Evolutionary conservation across 2,329 filamentous ascomycete genomes (phyloP).

Genomic region (Mycosphaerelloides madeirae): DNA sequence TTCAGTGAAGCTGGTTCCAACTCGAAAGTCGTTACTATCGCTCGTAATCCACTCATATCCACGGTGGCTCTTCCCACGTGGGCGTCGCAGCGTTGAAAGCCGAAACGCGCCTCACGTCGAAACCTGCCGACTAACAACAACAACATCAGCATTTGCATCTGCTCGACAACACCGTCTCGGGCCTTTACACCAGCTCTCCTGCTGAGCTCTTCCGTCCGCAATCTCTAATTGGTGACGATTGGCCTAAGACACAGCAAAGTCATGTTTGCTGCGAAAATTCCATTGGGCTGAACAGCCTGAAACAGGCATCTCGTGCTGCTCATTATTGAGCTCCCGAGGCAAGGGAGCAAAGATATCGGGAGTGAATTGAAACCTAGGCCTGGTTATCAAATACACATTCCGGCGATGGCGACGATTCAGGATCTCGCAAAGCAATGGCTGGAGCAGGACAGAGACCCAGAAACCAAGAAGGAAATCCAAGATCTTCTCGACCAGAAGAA

Average conservation of each 20-base stretch:
- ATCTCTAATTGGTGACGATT: too few species aligned
- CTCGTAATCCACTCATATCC: too few species aligned
- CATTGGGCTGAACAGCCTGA: constrained; percentile 1
- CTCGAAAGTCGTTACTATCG: too few species aligned
- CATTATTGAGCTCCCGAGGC: too few species aligned
- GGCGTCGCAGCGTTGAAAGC: too few species aligned
- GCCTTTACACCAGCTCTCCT: too few species aligned
- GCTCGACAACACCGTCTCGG: too few species aligned
- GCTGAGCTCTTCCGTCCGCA: too few species aligned
- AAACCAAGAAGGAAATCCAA: constrained; percentile 52
- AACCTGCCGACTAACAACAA: neutral
- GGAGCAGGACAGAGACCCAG: constrained; percentile 52
- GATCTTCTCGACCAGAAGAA: constrained; percentile 44
- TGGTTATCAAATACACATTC: neutral
- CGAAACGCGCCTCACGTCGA: too few species aligned
- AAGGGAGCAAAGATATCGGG: too few species aligned
- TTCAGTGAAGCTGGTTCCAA: too few species aligned
- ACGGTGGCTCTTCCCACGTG: too few species aligned
- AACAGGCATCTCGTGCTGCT: constrained; percentile 3
- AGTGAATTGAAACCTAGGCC: neutral
- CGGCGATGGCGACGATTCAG: constrained; percentile 7
- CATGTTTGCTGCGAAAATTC: constrained; percentile 9
- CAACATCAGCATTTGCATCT: neutral
- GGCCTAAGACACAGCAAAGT: constrained; percentile 1
- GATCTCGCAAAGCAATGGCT: constrained; percentile 53